These are phyloP conservation scores for Fusarium avenaceum DNA, from an alignment of 2,329 filamentous ascomycete genomes.

Conservation along the genomic window DNA sequence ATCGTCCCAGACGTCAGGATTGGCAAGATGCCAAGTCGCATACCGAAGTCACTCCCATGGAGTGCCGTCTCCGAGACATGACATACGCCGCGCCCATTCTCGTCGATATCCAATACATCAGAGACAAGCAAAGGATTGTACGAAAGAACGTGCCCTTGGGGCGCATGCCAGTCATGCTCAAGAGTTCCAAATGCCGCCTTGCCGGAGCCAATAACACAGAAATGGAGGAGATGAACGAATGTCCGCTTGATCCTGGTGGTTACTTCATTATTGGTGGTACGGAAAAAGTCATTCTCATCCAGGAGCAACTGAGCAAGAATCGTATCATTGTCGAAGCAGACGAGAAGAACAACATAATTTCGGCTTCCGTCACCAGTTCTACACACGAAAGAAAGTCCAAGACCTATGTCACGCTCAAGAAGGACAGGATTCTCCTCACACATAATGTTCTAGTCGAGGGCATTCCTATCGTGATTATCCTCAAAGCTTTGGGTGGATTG, in stretches of 20 bases:
- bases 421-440: constrained; percentile 87
- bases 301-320: constrained; percentile 99
- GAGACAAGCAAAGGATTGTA: constrained; percentile 81
- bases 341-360: constrained; percentile 91
- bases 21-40: constrained; percentile 78
- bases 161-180: constrained; percentile 95
- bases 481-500: constrained; percentile 93
- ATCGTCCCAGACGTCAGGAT: constrained; percentile 83
- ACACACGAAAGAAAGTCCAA: constrained; percentile 98
- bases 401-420: constrained; percentile 94
- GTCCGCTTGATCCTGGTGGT: constrained; percentile 93
- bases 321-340: constrained; percentile 96
- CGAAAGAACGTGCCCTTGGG: constrained; percentile 85
- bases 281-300: constrained; percentile 98
- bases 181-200: constrained; percentile 92
- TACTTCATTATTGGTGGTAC: constrained; percentile 99
- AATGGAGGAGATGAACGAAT: constrained; percentile 95
- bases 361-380: constrained; percentile 96
- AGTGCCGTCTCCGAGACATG: constrained; percentile 95
- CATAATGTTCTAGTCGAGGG: constrained; percentile 95
- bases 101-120: constrained; percentile 91
- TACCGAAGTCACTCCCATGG: constrained; percentile 89
- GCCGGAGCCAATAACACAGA: constrained; percentile 85
- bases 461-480: constrained; percentile 91
- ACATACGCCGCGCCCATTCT: constrained; percentile 97